Evolutionary conservation across 257 asterid genomes (phyloP), one percentile per base, ranked within the genome.

Genomic region (Solanum medicagineum): DNA sequence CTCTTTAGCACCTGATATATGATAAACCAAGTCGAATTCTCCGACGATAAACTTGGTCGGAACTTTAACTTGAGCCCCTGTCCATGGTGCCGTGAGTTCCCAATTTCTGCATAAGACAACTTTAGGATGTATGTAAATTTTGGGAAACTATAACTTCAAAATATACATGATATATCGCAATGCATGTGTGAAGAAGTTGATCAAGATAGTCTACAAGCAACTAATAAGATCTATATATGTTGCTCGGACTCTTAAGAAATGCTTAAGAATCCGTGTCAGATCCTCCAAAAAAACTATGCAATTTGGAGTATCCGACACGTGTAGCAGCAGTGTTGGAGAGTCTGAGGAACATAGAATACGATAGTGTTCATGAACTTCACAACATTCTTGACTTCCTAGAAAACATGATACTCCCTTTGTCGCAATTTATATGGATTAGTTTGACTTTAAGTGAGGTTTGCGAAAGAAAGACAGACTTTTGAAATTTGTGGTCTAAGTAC

Each of bases 21-120:
- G 60, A 74, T 85, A 85, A 2, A 69, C 86, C 69, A 83, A 68
- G 88, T 87, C 90, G 1, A 62, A n/a, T 17, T 87, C 83, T 0
- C 90, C 88, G 1, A 63, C 69, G 3, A 85, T 80, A 62, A 81
- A 75, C 75, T 85, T 85, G 44, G 88, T 60, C 2, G 88, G 86
- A 20, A 85, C 90, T 66, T 81, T 85, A 22, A 87, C 84, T 81
- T 87, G 83, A 7, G 89, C 87, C 11, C 87, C 89, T 2, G 73
- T 20, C 89, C 89, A 87, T 0, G 89, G 86, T 9, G 86, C 89
- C 47, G 55, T 22, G 32, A 80, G 80, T 85, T 87, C 87, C 87
- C 87, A 84, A n/a, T 56, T 81, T 56, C 89, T 87, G 85, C 81
- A 79, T 55, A 29, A 6, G 24, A 5, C 9, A 47, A 75, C 24